phyloP scores from a whole-genome alignment of 2,329 filamentous ascomycete genomes.

The Fusarium anthophilum region DNA sequence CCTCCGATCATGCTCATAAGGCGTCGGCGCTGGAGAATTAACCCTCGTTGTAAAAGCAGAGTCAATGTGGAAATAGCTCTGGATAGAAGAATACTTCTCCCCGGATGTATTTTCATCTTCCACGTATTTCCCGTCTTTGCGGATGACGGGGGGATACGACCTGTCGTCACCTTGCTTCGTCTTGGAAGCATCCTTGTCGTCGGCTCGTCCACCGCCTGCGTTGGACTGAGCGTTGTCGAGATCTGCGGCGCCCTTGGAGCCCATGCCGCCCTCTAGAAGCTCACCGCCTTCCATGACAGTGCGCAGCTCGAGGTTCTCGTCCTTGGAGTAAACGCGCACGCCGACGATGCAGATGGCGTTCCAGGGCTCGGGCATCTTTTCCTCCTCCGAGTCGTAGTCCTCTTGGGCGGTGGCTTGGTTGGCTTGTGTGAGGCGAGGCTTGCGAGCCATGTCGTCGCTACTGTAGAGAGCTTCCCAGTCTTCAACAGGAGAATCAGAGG shows the following conservation, averaged over 20 bases:
- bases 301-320: constrained; percentile 62
- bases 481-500: constrained; percentile 67
- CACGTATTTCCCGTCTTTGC: constrained; percentile 38
- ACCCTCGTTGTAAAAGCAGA: constrained; percentile 42
- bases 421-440: constrained; percentile 55
- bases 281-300: constrained; percentile 66
- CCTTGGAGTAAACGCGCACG: constrained; percentile 68
- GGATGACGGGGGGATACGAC: constrained; percentile 40
- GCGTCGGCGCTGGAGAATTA: constrained; percentile 46
- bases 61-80: constrained; percentile 43
- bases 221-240: constrained; percentile 67
- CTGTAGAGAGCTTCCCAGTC: constrained; percentile 69
- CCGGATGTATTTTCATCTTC: constrained; percentile 26
- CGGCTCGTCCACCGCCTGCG: constrained; percentile 57
- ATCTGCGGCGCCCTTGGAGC: constrained; percentile 63
- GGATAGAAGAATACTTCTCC: constrained; percentile 39
- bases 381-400: constrained; percentile 64
- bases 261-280: constrained; percentile 65
- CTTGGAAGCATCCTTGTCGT: constrained; percentile 16
- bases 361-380: constrained; percentile 66
- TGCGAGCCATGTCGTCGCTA: constrained; percentile 65
- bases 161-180: constrained; percentile 2
- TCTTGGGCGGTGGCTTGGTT: constrained; percentile 47
- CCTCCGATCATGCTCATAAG: constrained; percentile 43
- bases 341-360: constrained; percentile 71